phyloP scores from a whole-genome alignment of 768 basidiomycete genomes.

The Agaricus subrufescens region DNA sequence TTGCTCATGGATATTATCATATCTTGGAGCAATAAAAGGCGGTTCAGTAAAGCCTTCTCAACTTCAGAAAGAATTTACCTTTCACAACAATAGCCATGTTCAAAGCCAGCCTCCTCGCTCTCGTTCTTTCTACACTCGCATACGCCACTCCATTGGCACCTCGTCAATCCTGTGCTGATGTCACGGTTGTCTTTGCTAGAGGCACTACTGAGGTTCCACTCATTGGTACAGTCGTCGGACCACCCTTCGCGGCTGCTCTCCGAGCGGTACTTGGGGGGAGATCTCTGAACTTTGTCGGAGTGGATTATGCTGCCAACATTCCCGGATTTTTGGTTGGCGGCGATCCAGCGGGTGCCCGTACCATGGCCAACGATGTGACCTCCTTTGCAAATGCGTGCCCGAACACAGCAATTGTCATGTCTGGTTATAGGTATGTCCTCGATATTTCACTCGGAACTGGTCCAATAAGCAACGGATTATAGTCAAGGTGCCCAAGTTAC shows the following conservation, averaged over 20 bases:
- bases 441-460: neutral
- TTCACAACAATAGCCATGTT: no score
- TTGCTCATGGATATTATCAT: no score
- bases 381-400: constrained; percentile 18
- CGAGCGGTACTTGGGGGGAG: neutral
- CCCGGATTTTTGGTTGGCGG: constrained; percentile 12
- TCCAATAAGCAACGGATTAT: neutral
- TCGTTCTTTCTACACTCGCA: neutral
- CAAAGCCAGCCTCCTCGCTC: no score
- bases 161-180: constrained; percentile 2
- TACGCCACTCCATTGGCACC: neutral
- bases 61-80: no score
- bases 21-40: no score
- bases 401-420: constrained; percentile 18
- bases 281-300: constrained; percentile 7
- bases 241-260: constrained; percentile 8
- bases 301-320: constrained; percentile 12
- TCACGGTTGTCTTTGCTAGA: constrained; percentile 11
- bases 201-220: constrained; percentile 13
- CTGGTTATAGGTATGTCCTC: constrained; percentile 15
- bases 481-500: constrained; percentile 34
- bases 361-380: constrained; percentile 11
- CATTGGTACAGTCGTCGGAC: constrained; percentile 14
- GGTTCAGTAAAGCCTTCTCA: no score
- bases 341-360: constrained; percentile 11